Conservation (phyloP, 1,284 basidiomycete species). For the Pisolithus thermaeus region DNA sequence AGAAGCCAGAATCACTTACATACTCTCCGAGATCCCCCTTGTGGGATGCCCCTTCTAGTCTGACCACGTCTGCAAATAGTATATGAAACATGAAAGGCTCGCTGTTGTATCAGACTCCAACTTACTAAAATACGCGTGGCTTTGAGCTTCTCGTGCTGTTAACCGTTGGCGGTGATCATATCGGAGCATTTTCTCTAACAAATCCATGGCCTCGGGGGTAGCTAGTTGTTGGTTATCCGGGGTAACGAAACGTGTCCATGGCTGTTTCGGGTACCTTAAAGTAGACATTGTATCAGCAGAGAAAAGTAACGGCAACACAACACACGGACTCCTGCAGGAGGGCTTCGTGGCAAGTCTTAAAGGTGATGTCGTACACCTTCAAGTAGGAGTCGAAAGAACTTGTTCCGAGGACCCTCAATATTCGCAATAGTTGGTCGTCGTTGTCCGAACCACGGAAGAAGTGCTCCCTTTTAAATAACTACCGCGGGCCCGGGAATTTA, state of each 20-base stretch:
- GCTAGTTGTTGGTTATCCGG: slow-evolving; percentile 72
- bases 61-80: slow-evolving; percentile 40
- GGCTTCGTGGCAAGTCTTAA: slow-evolving; percentile 63
- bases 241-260: slow-evolving; percentile 70
- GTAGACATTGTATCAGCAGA: slow-evolving; percentile 6
- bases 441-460: slow-evolving; percentile 91
- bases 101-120: slow-evolving; percentile 10
- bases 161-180: slow-evolving; percentile 84
- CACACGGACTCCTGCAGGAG: slow-evolving; percentile 53
- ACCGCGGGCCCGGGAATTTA: slow-evolving; percentile 12
- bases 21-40: slow-evolving; percentile 48
- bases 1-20: slow-evolving; percentile 55
- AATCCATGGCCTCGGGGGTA: slow-evolving; percentile 71
- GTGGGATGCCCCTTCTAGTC: slow-evolving; percentile 45
- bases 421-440: slow-evolving; percentile 86
- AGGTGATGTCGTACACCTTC: slow-evolving; percentile 70
- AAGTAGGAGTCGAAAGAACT: slow-evolving; percentile 74
- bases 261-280: slow-evolving; percentile 63
- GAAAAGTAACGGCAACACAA: not conserved
- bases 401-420: slow-evolving; percentile 82
- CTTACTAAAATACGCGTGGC: slow-evolving; percentile 75
- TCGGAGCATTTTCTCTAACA: slow-evolving; percentile 77
- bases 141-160: slow-evolving; percentile 75
- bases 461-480: slow-evolving; percentile 85
- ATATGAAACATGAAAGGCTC: slow-evolving; percentile 13